These are phyloP conservation scores for Cicer yamashitae DNA, from an alignment of 306 rosid genomes.

Conservation along the genomic window DNA sequence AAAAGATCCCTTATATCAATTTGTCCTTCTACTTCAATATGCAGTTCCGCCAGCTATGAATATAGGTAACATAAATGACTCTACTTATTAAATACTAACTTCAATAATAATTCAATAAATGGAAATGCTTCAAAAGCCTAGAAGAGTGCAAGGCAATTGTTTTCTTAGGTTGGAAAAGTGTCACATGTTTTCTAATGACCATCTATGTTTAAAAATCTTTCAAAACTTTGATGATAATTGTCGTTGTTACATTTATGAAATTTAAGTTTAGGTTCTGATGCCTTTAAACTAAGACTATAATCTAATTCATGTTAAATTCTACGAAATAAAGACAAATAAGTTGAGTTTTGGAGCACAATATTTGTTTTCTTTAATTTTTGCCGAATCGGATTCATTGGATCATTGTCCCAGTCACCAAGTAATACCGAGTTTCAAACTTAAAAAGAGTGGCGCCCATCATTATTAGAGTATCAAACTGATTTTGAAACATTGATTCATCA, in stretches of 20 bases:
- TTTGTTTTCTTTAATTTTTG: too few species aligned
- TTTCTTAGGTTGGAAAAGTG: too few species aligned
- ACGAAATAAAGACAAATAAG: too few species aligned
- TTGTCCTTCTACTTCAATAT: conserved; percentile 80
- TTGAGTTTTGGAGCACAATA: too few species aligned
- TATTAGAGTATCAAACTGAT: neutral
- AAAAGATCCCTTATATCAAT: conserved; percentile 71
- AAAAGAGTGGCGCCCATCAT: neutral
- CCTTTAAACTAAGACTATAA: too few species aligned
- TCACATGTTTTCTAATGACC: too few species aligned
- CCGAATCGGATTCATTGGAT: too few species aligned
- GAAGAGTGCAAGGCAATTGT: neutral
- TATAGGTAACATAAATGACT: conserved; percentile 57
- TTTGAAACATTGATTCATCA: neutral
- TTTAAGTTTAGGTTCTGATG: neutral
- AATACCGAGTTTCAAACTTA: too few species aligned
- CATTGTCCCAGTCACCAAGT: too few species aligned
- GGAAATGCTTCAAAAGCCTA: neutral
- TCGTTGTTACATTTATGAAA: neutral
- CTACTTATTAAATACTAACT: neutral
- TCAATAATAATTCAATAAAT: neutral
- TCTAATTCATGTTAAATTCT: too few species aligned
- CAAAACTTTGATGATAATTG: neutral
- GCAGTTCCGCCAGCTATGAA: conserved; percentile 91
- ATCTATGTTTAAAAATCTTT: neutral